phyloP scores from a whole-genome alignment of 2,329 filamentous ascomycete species.

The Stagonosporopsis cucurbitacearum region DNA sequence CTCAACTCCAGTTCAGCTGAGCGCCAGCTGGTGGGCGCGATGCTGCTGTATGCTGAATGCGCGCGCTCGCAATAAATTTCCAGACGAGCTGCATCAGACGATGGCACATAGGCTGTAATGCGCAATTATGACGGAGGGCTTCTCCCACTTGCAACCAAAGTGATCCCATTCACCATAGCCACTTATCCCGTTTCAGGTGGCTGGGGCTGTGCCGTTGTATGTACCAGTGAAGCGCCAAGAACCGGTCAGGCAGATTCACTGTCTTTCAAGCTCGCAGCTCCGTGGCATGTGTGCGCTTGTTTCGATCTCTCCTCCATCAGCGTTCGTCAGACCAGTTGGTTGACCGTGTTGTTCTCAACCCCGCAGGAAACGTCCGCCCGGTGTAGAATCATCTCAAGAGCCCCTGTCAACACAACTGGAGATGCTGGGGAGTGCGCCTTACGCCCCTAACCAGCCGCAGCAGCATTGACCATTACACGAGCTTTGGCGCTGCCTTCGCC shows the following conservation, averaged over 20 bases:
- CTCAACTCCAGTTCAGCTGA: not conserved
- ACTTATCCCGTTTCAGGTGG: conserved; percentile 16
- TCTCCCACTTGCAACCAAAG: not conserved
- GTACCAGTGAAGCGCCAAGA: conserved; percentile 37
- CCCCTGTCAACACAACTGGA: conserved; percentile 30
- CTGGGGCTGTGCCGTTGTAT: conserved; percentile 44
- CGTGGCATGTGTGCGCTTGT: conserved; percentile 42
- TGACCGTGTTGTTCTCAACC: conserved; percentile 25
- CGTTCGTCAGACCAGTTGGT: conserved; percentile 25
- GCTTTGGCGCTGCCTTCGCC: conserved; percentile 32
- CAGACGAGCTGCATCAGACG: not conserved
- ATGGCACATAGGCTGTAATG: not conserved
- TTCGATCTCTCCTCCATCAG: conserved; percentile 25
- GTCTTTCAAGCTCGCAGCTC: conserved; percentile 35
- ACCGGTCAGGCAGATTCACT: conserved; percentile 20
- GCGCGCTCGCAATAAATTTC: not conserved
- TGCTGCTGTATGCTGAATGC: not conserved
- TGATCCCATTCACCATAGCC: conserved; percentile 16
- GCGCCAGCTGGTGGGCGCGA: not conserved
- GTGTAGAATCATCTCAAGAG: conserved; percentile 37
- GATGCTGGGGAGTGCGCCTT: conserved; percentile 45
- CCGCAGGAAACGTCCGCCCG: conserved; percentile 32
- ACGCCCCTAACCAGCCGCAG: conserved; percentile 30
- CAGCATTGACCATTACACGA: conserved; percentile 29
- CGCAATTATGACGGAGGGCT: not conserved